A percentile compares a stretch with the other conserved stretches of the same genome.
Evolutionary conservation across 371 early-diverging fungal species (phyloP).

Genomic region (Enteropsectra breve): DNA sequence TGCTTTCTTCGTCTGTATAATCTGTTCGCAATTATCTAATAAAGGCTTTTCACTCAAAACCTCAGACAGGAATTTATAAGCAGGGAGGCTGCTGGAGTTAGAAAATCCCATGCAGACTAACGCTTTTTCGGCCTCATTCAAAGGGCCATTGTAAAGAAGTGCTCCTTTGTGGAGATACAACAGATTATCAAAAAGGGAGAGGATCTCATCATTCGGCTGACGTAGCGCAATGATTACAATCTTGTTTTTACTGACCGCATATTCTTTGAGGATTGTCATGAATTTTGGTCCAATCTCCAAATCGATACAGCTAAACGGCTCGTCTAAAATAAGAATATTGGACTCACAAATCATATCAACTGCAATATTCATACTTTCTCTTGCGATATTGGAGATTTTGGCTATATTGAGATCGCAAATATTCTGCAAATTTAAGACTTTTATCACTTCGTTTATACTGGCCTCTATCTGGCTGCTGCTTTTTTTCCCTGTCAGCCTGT

Average conservation of each 20-base stretch:
- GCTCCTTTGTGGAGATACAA: constrained; percentile 67
- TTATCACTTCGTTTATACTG: no score
- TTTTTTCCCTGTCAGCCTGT: no score
- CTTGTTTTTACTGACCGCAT: constrained; percentile 67
- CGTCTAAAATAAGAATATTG: constrained; percentile 65
- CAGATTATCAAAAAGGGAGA: constrained; percentile 72
- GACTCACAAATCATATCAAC: constrained; percentile 57
- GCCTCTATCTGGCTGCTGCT: no score
- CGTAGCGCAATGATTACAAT: constrained; percentile 82
- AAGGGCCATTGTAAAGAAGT: constrained; percentile 45
- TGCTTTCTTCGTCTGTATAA: no score
- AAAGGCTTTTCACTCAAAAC: no score
- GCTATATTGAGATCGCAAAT: no score
- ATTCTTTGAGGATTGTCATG: constrained; percentile 68
- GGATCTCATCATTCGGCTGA: constrained; percentile 80
- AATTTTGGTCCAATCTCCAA: constrained; percentile 78
- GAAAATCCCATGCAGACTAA: no score
- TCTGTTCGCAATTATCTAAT: no score
- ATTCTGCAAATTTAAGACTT: no score
- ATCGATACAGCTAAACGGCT: constrained; percentile 75
- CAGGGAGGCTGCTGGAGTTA: no score
- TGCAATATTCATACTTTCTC: constrained; percentile 57
- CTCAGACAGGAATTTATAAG: no score
- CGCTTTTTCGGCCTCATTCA: no score
- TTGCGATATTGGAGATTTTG: constrained; percentile 59